These are phyloP conservation scores for Trypanosoma caninum DNA, from an alignment of 208 protist genomes.

Conservation along the genomic window DNA sequence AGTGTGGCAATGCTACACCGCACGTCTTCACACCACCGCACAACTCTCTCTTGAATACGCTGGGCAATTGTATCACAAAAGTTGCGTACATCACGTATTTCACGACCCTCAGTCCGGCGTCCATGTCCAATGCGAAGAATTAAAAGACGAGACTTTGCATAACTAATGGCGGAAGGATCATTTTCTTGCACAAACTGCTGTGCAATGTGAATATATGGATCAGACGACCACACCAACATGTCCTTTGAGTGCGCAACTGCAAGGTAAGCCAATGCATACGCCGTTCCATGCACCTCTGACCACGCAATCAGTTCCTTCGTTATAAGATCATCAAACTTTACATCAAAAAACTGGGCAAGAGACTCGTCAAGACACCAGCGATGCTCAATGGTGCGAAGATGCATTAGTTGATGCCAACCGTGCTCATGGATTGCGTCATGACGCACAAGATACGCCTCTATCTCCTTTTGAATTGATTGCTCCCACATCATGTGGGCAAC, in stretches of 20 bases:
- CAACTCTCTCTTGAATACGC: slow-evolving; percentile 41
- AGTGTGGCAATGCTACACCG: slow-evolving; percentile 28
- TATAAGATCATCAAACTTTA: slow-evolving; percentile 42
- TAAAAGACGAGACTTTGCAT: slow-evolving; percentile 60
- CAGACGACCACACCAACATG: slow-evolving; percentile 54
- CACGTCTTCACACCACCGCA: slow-evolving; percentile 57
- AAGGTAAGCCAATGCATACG: slow-evolving; percentile 82
- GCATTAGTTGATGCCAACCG: slow-evolving; percentile 86
- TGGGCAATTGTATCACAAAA: slow-evolving; percentile 58
- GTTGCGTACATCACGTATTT: slow-evolving; percentile 58
- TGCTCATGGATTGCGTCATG: slow-evolving; percentile 73
- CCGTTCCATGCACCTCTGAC: slow-evolving; percentile 76
- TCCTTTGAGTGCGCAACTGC: slow-evolving; percentile 72
- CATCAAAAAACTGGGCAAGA: slow-evolving; percentile 75
- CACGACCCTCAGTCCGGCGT: slow-evolving; percentile 28
- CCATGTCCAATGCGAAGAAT: slow-evolving; percentile 36
- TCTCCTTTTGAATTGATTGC: slow-evolving; percentile 41
- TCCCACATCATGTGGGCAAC: slow-evolving; percentile 77
- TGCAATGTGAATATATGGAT: slow-evolving; percentile 49
- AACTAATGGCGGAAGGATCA: slow-evolving; percentile 37
- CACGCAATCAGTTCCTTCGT: slow-evolving; percentile 42
- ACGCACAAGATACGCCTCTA: slow-evolving; percentile 52
- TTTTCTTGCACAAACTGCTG: slow-evolving; percentile 44
- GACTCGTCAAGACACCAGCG: slow-evolving; percentile 69
- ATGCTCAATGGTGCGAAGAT: slow-evolving; percentile 78